Evolutionary conservation across 1,139 yeast species (phyloP).

Genomic region (Diutina neorugosa): DNA sequence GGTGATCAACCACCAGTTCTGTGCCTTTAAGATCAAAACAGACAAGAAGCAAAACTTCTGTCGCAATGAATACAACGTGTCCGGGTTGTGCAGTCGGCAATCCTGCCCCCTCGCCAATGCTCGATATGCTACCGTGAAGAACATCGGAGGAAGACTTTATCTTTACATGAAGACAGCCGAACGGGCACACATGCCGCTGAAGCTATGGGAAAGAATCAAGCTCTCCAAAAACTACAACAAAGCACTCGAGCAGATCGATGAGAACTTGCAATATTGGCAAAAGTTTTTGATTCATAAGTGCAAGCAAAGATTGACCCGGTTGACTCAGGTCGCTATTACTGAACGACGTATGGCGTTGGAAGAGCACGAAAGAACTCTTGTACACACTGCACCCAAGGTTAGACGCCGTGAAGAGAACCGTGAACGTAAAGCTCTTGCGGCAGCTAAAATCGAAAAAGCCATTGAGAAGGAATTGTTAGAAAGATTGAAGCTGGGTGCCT

Average conservation of each 20-base stretch:
- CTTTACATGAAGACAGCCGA: slow-evolving; percentile 96
- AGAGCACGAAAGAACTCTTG: slow-evolving; percentile 77
- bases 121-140: slow-evolving; percentile 87
- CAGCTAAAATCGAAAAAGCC: slow-evolving; percentile 93
- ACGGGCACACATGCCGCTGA: slow-evolving; percentile 89
- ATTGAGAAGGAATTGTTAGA: slow-evolving; percentile 91
- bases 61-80: slow-evolving; percentile 78
- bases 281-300: slow-evolving; percentile 84
- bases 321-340: slow-evolving; percentile 93
- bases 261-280: slow-evolving; percentile 84
- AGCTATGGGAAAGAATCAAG: slow-evolving; percentile 88
- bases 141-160: slow-evolving; percentile 76
- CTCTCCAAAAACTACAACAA: slow-evolving; percentile 77
- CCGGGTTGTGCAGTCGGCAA: slow-evolving; percentile 84
- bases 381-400: slow-evolving; percentile 86
- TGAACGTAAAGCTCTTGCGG: slow-evolving; percentile 91
- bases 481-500: slow-evolving; percentile 92
- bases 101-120: slow-evolving; percentile 96
- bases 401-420: slow-evolving; percentile 87
- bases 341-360: slow-evolving; percentile 85
- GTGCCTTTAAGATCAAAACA: slow-evolving; percentile 77
- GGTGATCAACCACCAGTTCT: slow-evolving; percentile 79
- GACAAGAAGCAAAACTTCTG: slow-evolving; percentile 75
- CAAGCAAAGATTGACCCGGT: slow-evolving; percentile 86
- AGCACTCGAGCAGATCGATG: slow-evolving; percentile 83